These are phyloP conservation scores for Ichthyophthirius multifiliis DNA, from an alignment of 169 alveolate genomes.

Conservation along the genomic window DNA sequence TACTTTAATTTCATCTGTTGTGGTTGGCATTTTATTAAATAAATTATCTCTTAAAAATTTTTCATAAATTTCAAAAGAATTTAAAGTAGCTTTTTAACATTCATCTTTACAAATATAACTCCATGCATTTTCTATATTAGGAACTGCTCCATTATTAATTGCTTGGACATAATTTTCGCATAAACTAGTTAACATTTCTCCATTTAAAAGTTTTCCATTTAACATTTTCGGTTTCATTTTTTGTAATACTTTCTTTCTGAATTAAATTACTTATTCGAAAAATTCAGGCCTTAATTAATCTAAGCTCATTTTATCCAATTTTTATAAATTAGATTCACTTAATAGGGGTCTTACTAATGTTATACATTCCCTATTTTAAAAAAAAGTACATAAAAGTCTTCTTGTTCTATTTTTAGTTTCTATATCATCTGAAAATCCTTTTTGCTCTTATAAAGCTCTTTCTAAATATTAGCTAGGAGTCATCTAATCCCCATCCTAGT, in stretches of 20 bases:
- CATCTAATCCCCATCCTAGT: conserved; percentile 65
- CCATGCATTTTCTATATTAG: conserved; percentile 85
- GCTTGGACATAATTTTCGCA: conserved; percentile 61
- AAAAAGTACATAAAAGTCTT: conserved; percentile 62
- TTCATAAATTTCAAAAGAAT: conserved; percentile 48
- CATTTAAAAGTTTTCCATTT: conserved; percentile 70
- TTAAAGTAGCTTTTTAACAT: conserved; percentile 49
- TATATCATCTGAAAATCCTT: conserved; percentile 30
- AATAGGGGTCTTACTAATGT: conserved; percentile 73
- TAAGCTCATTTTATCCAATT: conserved; percentile 59
- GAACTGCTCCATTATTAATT: conserved; percentile 79
- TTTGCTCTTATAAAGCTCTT: conserved; percentile 12
- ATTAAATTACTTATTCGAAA: conserved; percentile 55
- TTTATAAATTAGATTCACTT: conserved; percentile 68
- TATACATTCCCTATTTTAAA: conserved; percentile 78
- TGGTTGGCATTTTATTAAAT: conserved; percentile 29
- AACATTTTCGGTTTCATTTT: conserved; percentile 59
- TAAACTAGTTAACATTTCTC: conserved; percentile 65
- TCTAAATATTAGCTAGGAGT: conserved; percentile 54
- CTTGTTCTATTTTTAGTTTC: conserved; percentile 72
- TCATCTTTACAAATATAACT: conserved; percentile 64
- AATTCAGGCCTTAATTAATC: conserved; percentile 74
- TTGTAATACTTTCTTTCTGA: conserved; percentile 53
- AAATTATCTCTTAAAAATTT: conserved; percentile 41
- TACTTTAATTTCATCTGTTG: conserved; percentile 53